Base-by-base conservation (phyloP, 164 flowering plant genomes). In the Buxus sempervirens region DNA sequence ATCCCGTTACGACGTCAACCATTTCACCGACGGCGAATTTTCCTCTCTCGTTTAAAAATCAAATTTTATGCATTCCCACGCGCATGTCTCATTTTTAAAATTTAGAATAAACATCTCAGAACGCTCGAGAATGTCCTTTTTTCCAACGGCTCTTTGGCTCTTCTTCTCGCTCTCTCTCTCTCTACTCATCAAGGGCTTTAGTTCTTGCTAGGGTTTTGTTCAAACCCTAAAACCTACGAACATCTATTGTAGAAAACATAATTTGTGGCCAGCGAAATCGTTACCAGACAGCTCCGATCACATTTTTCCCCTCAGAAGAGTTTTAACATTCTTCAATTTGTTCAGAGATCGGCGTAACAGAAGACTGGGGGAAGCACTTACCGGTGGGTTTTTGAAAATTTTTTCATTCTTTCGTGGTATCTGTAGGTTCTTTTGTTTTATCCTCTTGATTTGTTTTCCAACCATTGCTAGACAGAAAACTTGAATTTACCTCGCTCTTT, bases 401-500 rank as follows among this genome's bases (percentile, higher is more conserved):
- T n/a, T n/a, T n/a, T n/a, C n/a, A n/a, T n/a, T n/a, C n/a, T n/a
- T n/a, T n/a, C n/a, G n/a, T n/a, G n/a, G n/a, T n/a, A n/a, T n/a
- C n/a, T n/a, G n/a, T n/a, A n/a, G n/a, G n/a, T n/a, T n/a, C n/a
- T n/a, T n/a, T n/a, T n/a, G n/a, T n/a, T n/a, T n/a, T n/a, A n/a
- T n/a, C n/a, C n/a, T n/a, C n/a, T n/a, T n/a, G n/a, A n/a, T n/a
- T n/a, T n/a, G n/a, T n/a, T 71, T 54, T 72, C 83, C 22, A 81
- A 82, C 69, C 93, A 82, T 68, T 88, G n/a, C n/a, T n/a, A n/a
- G n/a, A 87, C 26, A 67, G 63, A 64, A 79, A 93, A 70, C 90
- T 88, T 58, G 97, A 97, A 48, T 95, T 88, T 66, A 96, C 96
- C n/a, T n/a, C n/a, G n/a, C 18, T 96, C 98, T 7, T 95, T 90